Conservation (phyloP, 2,329 filamentous ascomycete genomes). For the Aspergillus neoniger region DNA sequence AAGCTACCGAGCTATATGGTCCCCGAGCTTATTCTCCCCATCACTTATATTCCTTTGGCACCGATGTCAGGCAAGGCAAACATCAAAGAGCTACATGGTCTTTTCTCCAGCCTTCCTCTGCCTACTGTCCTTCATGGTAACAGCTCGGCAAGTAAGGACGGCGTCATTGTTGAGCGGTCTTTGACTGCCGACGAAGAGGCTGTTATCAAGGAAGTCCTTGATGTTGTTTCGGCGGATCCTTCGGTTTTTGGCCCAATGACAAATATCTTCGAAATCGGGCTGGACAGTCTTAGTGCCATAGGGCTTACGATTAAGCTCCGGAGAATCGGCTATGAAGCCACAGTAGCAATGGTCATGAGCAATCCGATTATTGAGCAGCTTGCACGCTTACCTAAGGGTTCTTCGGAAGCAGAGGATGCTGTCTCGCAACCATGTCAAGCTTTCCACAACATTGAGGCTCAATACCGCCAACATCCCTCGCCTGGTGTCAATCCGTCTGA, state of each 20-base stretch:
- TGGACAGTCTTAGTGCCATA: constrained; percentile 43
- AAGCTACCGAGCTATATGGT: constrained; percentile 34
- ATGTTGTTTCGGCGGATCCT: constrained; percentile 23
- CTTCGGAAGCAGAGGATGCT: not conserved
- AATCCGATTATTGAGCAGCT: constrained; percentile 39
- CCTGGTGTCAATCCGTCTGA: constrained; percentile 14
- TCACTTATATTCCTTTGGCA: constrained; percentile 30
- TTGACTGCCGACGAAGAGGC: constrained; percentile 29
- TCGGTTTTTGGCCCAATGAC: constrained; percentile 25
- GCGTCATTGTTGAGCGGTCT: constrained; percentile 10
- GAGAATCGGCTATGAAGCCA: constrained; percentile 35
- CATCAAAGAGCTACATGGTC: constrained; percentile 31
- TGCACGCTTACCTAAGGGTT: constrained; percentile 26
- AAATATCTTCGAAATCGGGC: constrained; percentile 41
- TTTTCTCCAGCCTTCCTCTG: constrained; percentile 32
- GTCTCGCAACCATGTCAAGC: constrained; percentile 11
- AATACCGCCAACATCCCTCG: constrained; percentile 21
- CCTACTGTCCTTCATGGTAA: constrained; percentile 26
- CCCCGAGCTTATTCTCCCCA: constrained; percentile 29
- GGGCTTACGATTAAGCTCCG: constrained; percentile 38
- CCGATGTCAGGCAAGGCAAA: constrained; percentile 37
- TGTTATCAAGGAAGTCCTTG: constrained; percentile 27
- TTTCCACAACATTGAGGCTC: constrained; percentile 22
- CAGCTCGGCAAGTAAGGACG: constrained; percentile 2
- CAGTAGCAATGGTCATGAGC: constrained; percentile 38